Base-by-base conservation (phyloP, 257 asterid genomes). In the Lantana camara region DNA sequence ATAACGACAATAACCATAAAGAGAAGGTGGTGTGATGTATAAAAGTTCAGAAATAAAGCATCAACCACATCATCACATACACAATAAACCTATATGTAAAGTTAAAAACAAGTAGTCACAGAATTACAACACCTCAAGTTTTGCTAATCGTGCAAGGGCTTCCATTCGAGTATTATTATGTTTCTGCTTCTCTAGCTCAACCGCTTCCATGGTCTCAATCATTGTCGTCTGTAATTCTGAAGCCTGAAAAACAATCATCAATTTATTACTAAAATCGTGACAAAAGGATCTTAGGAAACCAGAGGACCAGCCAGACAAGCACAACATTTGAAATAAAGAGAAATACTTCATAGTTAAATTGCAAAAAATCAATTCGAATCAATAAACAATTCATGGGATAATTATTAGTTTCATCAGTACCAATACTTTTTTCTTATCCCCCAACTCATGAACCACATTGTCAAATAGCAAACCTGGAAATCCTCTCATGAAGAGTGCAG, bases 151-250 rank as follows among this genome's bases (percentile, higher is more conserved):
- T 21, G 87, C 57, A 30, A 90, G 85, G 75, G 85, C 90, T 76
- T 90, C 95, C 96, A 90, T 94, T 62, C 99, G 88, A 54, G 99
- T 94, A 77, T 77, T 73, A 53, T 94, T 94, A 75, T 94, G 99
- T 60, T 94, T 90, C 78, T 81, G 95, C 86, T 90, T 87, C 85
- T 94, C 99, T 44, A 85, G 54, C 35, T 94, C 99, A 76, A 82
- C 99, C 61, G 99, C 97, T 68, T 90, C 96, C 97, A 94, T 85
- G 72, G 77, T 80, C 80, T 90, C 96, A 94, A 94, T 88, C 95
- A 85, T 90, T 46, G 95, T 82, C 40, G 83, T 80, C 82, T 94
- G 99, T 53, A 94, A 47, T 63, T 90, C 89, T 38, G 96, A 88
- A 64, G 99, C 99, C 96, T 94, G 83, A 57, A 73, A 70, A 62